Base-by-base conservation (phyloP, 192 early-diverging fungal species). In the Umbelopsis ramanniana region DNA sequence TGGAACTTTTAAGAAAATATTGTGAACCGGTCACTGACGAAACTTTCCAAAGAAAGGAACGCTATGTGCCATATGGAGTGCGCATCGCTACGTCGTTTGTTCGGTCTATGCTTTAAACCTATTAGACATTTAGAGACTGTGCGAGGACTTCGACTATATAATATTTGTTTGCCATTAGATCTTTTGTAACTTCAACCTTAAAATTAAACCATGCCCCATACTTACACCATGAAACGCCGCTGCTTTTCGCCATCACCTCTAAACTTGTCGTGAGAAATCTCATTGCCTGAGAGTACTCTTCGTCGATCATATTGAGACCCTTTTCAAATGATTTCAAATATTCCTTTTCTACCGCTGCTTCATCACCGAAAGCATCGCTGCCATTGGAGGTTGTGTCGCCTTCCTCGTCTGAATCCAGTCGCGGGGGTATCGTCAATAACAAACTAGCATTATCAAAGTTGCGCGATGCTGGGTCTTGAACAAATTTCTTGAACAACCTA, bases 21-120 rank as follows among this genome's bases (percentile, higher is more conserved):
- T 79, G 83, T 12, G 60, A 74, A 37, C 45, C 68, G 6, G 88
- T 91, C 46, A 82, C 77, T 24, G 76, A 76, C 4, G 81, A 84
- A 10, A 87, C 87, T 0, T 87, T 92, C 54, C 66, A 75, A 14
- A 50, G 73, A 50, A 53, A 73, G 15, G 88, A 90, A 19, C 74
- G 90, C 29, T 76, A 75, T 24, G 88, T 90, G 17, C 85, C 86
- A 19, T 74, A 79, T 29, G 77, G 81, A 53, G 86, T 92, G 9
- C 75, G 76, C 37, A 47, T 90, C 6, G 81, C 85, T 8, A 87
- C 90, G 33, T 57, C 75, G 1, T 66, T 87, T 6, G 88, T 92
- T 50, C 78, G 83, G 46, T 83, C 85, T 17, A 91, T 92, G 89
- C 76, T 92, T 0, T 91, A 77, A 46, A 11, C 10, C 14, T 6